Evolutionary conservation across 202 grass and related monocot genomes (phyloP), one percentile per base, ranked within the genome.

Genomic region (Cymbopogon flexuosus): DNA sequence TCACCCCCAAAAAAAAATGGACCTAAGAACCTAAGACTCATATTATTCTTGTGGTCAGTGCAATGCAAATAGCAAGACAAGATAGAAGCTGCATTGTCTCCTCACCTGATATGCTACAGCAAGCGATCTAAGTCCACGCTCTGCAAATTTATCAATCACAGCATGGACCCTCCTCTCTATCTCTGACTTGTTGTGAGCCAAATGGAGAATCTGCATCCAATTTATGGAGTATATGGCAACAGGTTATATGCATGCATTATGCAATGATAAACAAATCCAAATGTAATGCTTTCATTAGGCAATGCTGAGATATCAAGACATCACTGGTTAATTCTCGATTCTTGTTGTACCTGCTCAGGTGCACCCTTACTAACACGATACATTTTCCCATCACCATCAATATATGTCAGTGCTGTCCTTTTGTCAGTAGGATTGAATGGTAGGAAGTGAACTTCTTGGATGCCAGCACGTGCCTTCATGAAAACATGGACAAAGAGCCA

Each of bases 381-480:
- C 95, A 92, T 91, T 78, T 98, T 89, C 22, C 92, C 90, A 49
- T 91, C 88, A 59, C 62, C 19, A 37, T 98, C 95, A 21, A 91
- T 75, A 31, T 94, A 98, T 47, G 95, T 98, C 67, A 98, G 82
- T 41, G 95, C 95, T 13, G 95, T 98, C 46, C 95, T 93, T 78
- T 98, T 98, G 82, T 98, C 95, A 3, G 90, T 94, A 67, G 95
- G 95, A 77, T 94, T 98, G 61, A 98, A 98, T 41, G 95, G 95
- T 51, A 98, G 84, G 80, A 98, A 98, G 81, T 98, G 95, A 72
- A 98, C 68, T 62, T 98, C 95, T 88, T 93, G 86, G 79, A 98
- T 93, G n/a, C 86, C 90, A 66, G 90, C 82, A 18, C 95, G 90
- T 16, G 95, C 95, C 94, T 37, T 63, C 56, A 58, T 68, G 35